Percentiles rank a stretch among this genome's conserved stretches.
phyloP scores from a whole-genome alignment of 139 green algal species.

The Chlamydomonas sp. region DNA sequence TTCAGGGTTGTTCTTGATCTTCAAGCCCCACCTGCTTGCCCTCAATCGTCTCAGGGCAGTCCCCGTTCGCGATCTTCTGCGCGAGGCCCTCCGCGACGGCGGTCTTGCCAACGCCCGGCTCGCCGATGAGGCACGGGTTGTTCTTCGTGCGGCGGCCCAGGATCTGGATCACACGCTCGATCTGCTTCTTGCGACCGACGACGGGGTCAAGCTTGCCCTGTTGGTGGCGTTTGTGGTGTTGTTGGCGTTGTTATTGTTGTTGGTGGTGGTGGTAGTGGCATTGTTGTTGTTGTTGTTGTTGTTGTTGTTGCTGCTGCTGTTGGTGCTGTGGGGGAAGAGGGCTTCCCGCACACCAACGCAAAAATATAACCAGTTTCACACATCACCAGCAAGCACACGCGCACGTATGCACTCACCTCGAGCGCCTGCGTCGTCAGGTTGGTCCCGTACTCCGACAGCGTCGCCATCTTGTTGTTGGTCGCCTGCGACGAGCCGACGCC shows the following conservation, averaged over 20 bases:
- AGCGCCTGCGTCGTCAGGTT: conserved; percentile 94
- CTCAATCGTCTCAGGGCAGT: conserved; percentile 98
- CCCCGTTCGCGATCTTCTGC: conserved; percentile 87
- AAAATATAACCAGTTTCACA: no score
- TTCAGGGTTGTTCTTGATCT: no score
- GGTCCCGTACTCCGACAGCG: conserved; percentile 97
- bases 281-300: no score
- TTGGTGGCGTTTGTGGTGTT: no score
- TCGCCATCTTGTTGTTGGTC: conserved; percentile 92
- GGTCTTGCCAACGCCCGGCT: conserved; percentile 98
- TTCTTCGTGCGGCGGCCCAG: conserved; percentile 95
- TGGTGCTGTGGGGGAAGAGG: no score
- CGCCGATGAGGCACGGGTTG: conserved; percentile 92
- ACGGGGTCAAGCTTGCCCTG: conserved; percentile 97
- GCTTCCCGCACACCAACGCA: no score
- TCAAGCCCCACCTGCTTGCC: conserved; percentile 81
- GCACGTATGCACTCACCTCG: conserved; percentile 65
- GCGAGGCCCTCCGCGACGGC: conserved; percentile 96
- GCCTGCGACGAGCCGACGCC: conserved; percentile 63
- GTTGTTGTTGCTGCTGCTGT: no score
- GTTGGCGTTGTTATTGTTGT: no score
- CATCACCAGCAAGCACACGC: no score
- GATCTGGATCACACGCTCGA: conserved; percentile 98
- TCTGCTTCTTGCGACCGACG: conserved; percentile 93
- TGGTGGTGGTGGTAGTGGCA: no score